phyloP scores from a whole-genome alignment of 495 filamentous ascomycete species.

The Bryoglossum gracile region DNA sequence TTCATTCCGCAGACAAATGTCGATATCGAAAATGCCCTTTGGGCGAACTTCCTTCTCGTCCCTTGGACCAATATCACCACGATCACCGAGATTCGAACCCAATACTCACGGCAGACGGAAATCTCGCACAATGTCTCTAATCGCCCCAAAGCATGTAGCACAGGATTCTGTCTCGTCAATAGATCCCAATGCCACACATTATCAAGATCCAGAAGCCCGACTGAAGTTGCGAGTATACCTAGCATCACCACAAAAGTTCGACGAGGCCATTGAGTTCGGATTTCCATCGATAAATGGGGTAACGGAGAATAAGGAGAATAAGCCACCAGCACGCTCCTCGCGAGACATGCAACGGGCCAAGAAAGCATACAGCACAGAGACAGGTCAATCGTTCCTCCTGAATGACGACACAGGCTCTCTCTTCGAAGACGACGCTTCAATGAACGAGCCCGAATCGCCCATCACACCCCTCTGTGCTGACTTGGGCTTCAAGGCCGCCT shows the following conservation, averaged over 20 bases:
- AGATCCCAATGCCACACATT: constrained; percentile 71
- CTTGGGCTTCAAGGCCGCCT: constrained; percentile 9
- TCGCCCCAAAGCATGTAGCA: constrained; percentile 35
- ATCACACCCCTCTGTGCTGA: constrained; percentile 36
- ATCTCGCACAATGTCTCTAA: constrained; percentile 42
- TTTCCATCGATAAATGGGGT: constrained; percentile 59
- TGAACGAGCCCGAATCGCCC: constrained; percentile 46
- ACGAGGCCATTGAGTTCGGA: constrained; percentile 89
- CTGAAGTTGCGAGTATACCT: constrained; percentile 82
- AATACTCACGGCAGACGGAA: constrained; percentile 33
- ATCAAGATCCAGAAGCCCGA: constrained; percentile 85
- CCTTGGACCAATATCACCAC: constrained; percentile 12
- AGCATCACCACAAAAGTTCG: constrained; percentile 88
- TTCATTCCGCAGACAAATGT: constrained; percentile 46
- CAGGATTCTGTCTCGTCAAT: constrained; percentile 43
- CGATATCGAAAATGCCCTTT: constrained; percentile 48
- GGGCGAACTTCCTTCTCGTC: constrained; percentile 31
- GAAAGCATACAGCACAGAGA: constrained; percentile 30
- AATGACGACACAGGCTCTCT: constrained; percentile 38
- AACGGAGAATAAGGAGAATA: constrained; percentile 27
- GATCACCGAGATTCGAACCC: constrained; percentile 16
- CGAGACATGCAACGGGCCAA: constrained; percentile 9
- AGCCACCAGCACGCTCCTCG: constrained; percentile 18
- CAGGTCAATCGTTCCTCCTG: constrained; percentile 35
- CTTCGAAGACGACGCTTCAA: constrained; percentile 43